phyloP scores from a whole-genome alignment of 2,329 filamentous ascomycete species.

The Diaporthe ilicicola region DNA sequence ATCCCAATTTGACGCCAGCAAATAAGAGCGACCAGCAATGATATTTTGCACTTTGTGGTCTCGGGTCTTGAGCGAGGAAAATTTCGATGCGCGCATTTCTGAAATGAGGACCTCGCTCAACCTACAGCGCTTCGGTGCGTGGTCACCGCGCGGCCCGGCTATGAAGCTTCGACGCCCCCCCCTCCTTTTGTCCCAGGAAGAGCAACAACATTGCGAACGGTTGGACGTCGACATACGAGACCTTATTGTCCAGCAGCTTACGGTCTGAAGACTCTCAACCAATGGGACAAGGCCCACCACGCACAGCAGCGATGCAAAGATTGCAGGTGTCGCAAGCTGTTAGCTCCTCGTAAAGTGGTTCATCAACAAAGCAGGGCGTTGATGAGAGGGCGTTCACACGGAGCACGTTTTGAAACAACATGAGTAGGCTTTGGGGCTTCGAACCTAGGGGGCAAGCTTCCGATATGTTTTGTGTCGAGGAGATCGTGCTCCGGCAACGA shows the following conservation, averaged over 20 bases:
- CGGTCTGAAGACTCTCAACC: neutral
- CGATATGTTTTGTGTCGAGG: constrained; percentile 1
- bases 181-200: neutral
- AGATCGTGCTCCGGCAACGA: neutral
- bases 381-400: constrained; percentile 8
- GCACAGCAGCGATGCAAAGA: neutral
- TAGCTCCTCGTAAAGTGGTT: neutral
- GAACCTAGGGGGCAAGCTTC: constrained; percentile 15
- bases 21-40: neutral
- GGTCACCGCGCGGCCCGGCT: neutral
- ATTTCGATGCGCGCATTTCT: constrained; percentile 2
- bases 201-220: constrained; percentile 2
- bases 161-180: constrained; percentile 1
- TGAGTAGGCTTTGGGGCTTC: constrained; percentile 9
- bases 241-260: neutral
- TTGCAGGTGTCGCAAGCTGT: neutral
- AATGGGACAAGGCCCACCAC: neutral
- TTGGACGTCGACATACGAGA: constrained; percentile 3
- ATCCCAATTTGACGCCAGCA: constrained; percentile 2
- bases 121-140: neutral
- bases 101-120: constrained; percentile 1
- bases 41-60: neutral
- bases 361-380: neutral
- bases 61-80: neutral
- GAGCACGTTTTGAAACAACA: neutral